These are phyloP conservation scores for Hsuehochloa calcarea DNA, from an alignment of 176 grass and related monocot genomes.

Conservation along the genomic window DNA sequence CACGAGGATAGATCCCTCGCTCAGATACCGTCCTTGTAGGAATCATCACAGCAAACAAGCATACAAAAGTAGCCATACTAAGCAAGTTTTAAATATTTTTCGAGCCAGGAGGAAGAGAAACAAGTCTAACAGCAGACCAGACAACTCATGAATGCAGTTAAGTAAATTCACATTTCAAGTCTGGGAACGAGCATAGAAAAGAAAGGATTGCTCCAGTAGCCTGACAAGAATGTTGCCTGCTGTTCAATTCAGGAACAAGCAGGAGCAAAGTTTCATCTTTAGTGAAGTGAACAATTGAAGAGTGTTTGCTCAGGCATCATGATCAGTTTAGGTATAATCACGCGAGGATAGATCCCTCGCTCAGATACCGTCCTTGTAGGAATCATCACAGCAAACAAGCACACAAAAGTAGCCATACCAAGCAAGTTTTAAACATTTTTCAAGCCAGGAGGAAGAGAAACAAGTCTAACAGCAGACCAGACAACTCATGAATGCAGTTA, in stretches of 20 bases:
- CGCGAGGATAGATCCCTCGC: background rate
- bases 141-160: no score
- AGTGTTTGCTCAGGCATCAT: background rate
- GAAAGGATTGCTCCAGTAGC: background rate
- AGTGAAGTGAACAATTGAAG: background rate
- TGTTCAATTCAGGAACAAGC: background rate
- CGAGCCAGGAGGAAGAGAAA: background rate
- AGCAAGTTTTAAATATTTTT: background rate
- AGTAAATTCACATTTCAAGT: background rate
- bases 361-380: slow-evolving; percentile 22
- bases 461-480: background rate
- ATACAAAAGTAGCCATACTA: background rate
- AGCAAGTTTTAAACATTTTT: background rate
- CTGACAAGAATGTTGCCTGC: background rate
- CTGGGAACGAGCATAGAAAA: background rate
- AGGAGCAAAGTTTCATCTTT: background rate
- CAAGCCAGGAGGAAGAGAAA: background rate
- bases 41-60: slow-evolving; percentile 4
- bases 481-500: no score
- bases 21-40: slow-evolving; percentile 22
- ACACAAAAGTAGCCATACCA: background rate
- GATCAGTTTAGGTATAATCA: slow-evolving; percentile 16
- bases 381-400: slow-evolving; percentile 4
- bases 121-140: background rate
- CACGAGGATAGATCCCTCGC: background rate